phyloP scores from a whole-genome alignment of 2,329 filamentous ascomycete species.

The Botryotinia globosa region DNA sequence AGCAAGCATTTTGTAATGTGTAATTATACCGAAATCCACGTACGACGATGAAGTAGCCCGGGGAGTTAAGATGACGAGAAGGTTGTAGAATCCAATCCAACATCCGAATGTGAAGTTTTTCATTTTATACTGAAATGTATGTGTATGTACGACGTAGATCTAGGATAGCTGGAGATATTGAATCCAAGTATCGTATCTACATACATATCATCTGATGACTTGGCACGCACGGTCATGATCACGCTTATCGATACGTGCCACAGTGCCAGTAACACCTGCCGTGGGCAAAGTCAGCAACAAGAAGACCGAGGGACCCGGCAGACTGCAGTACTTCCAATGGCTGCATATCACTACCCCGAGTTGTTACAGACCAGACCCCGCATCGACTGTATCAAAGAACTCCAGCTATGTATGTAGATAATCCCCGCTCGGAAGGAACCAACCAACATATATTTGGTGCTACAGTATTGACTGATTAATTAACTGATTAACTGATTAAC shows the following conservation, averaged over 20 bases:
- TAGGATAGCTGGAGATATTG: too few relatives aligned
- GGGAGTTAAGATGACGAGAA: not conserved
- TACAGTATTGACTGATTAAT: too few relatives aligned
- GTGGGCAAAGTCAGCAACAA: too few relatives aligned
- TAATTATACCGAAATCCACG: not conserved
- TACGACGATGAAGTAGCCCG: not conserved
- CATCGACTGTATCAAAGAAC: not conserved
- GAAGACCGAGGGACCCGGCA: too few relatives aligned
- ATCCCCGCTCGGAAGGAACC: not conserved
- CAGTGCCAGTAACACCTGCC: too few relatives aligned
- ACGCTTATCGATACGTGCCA: not conserved
- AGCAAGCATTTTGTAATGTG: not conserved
- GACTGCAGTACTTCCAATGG: too few relatives aligned
- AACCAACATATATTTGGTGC: not conserved
- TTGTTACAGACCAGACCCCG: not conserved
- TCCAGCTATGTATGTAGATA: too few relatives aligned
- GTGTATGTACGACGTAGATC: too few relatives aligned
- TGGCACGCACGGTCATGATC: not conserved
- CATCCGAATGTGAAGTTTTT: not conserved
- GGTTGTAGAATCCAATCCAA: not conserved
- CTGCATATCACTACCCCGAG: conserved; percentile 1
- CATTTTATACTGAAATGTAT: not conserved
- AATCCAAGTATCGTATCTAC: not conserved
- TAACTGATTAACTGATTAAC: too few relatives aligned
- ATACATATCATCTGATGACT: too few relatives aligned